Conservation (phyloP, 108 stramenopile species). For the Stephanodiscus triporus region DNA sequence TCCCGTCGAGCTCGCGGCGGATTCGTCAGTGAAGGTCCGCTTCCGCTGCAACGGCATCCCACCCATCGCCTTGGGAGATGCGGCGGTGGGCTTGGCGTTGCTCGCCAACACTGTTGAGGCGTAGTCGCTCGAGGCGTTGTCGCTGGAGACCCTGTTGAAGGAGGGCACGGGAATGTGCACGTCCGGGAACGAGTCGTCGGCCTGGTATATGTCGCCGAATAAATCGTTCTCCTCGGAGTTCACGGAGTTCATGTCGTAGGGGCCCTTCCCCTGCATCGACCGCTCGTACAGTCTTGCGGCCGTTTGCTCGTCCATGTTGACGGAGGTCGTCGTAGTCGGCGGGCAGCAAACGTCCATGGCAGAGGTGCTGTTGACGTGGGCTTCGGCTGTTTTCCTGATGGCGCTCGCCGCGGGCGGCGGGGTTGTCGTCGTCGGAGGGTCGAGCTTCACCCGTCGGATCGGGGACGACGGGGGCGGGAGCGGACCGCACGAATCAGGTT, state of each 20-base stretch:
- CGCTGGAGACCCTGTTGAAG: background rate
- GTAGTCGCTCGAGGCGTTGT: background rate
- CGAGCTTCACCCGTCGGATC: background rate
- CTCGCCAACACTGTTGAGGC: background rate
- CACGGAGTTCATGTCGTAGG: background rate
- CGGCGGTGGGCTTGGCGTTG: background rate
- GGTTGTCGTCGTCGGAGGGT: background rate
- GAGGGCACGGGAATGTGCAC: background rate
- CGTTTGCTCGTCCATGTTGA: background rate
- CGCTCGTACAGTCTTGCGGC: constrained; percentile 4
- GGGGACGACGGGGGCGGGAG: background rate
- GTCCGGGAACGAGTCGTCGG: constrained; percentile 5
- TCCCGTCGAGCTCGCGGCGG: background rate
- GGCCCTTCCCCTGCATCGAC: constrained; percentile 7
- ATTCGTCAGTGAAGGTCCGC: constrained; percentile 6
- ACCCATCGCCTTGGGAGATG: background rate
- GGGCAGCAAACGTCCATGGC: no score
- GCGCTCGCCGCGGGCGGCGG: background rate
- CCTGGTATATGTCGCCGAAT: background rate
- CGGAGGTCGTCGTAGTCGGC: background rate
- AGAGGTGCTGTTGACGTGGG: background rate
- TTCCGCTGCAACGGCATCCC: background rate
- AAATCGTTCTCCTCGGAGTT: background rate
- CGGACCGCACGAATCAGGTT: background rate
- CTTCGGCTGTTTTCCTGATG: background rate